These are phyloP conservation scores for Globisporangium apiculatum DNA, from an alignment of 352 stramenopile species.

Conservation along the genomic window DNA sequence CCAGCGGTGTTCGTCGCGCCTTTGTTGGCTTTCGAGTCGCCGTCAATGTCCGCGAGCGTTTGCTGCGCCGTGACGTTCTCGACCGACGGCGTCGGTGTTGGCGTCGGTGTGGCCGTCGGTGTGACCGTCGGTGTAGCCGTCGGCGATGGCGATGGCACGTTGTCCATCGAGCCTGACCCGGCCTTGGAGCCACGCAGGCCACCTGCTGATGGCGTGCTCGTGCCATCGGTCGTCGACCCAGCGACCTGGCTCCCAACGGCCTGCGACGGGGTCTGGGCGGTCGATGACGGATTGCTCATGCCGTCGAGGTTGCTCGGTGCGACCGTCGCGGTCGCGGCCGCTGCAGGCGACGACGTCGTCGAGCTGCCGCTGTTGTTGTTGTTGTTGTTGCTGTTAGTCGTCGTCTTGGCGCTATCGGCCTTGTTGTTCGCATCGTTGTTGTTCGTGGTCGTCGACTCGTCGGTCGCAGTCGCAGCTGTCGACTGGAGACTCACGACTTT, in stretches of 20 bases:
- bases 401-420: neutral
- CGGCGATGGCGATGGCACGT: conserved; percentile 3
- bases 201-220: neutral
- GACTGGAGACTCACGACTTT: conserved; percentile 16
- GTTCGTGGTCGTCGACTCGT: neutral
- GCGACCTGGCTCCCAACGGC: conserved; percentile 9
- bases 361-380: conserved; percentile 3
- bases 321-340: conserved; percentile 1
- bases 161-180: conserved; percentile 6
- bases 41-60: conserved; percentile 26
- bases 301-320: conserved; percentile 7
- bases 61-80: conserved; percentile 21
- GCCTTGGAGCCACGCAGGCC: conserved; percentile 10
- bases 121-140: neutral
- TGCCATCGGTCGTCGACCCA: neutral
- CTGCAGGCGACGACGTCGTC: conserved; percentile 3
- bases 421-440: conserved; percentile 14
- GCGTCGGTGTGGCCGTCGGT: neutral
- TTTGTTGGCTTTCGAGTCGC: conserved; percentile 16
- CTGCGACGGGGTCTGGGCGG: neutral
- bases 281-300: neutral
- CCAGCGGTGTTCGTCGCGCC: neutral
- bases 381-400: conserved; percentile 5
- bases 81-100: conserved; percentile 6
- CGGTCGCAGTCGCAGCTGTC: neutral